These are phyloP conservation scores for Thelephora aurantiotincta DNA, from an alignment of 768 basidiomycete species.

Conservation along the genomic window DNA sequence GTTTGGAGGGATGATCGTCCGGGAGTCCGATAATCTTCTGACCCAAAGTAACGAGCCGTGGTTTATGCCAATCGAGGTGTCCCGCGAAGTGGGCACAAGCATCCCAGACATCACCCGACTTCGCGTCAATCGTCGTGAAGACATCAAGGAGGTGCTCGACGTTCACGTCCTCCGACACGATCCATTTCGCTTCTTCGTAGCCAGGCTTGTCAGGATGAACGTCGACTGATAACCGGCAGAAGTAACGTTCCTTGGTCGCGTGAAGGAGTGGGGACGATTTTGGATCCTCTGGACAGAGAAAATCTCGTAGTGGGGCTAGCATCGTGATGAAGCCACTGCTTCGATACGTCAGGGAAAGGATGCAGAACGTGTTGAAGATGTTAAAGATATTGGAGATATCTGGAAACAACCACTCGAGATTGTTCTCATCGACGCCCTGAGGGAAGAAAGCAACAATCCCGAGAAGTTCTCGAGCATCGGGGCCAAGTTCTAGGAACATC, in stretches of 20 bases:
- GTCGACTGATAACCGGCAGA: not conserved
- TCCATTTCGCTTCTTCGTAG: not conserved
- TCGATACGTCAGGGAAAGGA: not conserved
- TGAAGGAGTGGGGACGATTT: not conserved
- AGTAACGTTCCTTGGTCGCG: not conserved
- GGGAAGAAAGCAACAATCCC: not conserved
- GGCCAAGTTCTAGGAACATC: not conserved
- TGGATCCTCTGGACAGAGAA: not conserved
- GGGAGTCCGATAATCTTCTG: not conserved
- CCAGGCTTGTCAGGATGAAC: not conserved
- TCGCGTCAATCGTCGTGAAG: not conserved
- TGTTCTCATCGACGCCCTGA: not conserved
- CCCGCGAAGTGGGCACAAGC: not conserved
- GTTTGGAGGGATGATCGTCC: too few relatives aligned
- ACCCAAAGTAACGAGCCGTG: not conserved
- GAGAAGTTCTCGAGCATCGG: not conserved
- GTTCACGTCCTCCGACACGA: not conserved
- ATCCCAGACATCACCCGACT: not conserved
- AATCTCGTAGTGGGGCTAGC: not conserved
- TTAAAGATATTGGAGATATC: not conserved
- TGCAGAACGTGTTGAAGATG: not conserved
- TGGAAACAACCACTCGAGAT: not conserved
- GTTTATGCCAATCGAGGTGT: not conserved
- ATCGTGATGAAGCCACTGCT: not conserved
- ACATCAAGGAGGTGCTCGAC: not conserved